phyloP scores from a whole-genome alignment of 2,329 filamentous ascomycete species.

The Aspergillus uvarum region DNA sequence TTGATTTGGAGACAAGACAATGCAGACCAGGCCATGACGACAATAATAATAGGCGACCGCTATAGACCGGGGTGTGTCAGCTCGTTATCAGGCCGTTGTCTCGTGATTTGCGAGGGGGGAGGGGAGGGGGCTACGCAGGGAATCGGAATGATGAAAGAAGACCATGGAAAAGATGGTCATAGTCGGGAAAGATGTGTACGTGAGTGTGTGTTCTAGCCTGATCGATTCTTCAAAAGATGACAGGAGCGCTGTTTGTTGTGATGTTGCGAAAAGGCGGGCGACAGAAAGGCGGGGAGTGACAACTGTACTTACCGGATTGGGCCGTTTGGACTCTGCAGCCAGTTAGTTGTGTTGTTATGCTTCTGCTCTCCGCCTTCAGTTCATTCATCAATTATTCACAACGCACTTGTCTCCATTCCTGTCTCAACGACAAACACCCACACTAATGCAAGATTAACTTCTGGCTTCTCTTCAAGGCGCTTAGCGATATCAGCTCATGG shows the following conservation, averaged over 20 bases:
- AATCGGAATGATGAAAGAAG: background rate
- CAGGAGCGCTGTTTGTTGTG: background rate
- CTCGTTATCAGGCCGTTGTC: background rate
- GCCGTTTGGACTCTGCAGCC: background rate
- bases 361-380: background rate
- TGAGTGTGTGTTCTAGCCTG: background rate
- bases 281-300: background rate
- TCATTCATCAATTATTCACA: background rate
- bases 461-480: background rate
- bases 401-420: background rate
- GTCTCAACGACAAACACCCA: no score
- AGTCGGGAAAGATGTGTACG: background rate
- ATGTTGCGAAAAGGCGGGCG: background rate
- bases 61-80: background rate
- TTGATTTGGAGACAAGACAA: background rate
- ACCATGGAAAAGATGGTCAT: background rate
- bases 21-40: background rate
- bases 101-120: background rate
- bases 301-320: background rate
- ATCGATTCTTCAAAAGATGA: background rate
- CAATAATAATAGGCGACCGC: background rate
- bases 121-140: background rate
- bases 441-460: slow-evolving; percentile 4
- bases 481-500: slow-evolving; percentile 27
- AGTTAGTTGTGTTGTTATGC: background rate